These are phyloP conservation scores for Carex myosuroides DNA, from an alignment of 176 grass and related monocot genomes.

Conservation along the genomic window DNA sequence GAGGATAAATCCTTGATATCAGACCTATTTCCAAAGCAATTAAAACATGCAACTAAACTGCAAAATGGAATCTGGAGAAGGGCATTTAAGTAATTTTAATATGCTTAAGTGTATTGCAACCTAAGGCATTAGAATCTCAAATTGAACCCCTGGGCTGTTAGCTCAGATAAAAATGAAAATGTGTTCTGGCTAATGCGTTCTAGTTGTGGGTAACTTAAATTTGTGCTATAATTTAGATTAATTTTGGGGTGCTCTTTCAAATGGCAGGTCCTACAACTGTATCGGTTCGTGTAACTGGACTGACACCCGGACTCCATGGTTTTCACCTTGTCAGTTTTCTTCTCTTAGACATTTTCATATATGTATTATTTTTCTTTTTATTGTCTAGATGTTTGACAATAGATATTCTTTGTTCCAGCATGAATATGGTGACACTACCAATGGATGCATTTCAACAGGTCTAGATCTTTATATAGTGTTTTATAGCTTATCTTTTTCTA, in stretches of 20 bases:
- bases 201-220: neutral
- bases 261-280: constrained; percentile 68
- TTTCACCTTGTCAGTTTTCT: constrained; percentile 70
- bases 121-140: neutral
- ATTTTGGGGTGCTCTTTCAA: neutral
- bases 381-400: neutral
- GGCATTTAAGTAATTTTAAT: neutral
- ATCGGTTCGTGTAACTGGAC: constrained; percentile 60
- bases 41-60: neutral
- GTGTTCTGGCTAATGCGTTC: neutral
- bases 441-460: constrained; percentile 97
- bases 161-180: neutral
- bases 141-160: neutral
- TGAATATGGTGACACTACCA: constrained; percentile 77
- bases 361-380: neutral
- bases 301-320: constrained; percentile 64
- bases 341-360: neutral
- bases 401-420: constrained; percentile 44
- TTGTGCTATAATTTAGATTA: neutral
- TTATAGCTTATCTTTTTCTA: neutral
- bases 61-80: neutral
- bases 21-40: neutral
- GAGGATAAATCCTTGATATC: neutral
- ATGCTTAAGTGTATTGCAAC: neutral
- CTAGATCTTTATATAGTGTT: neutral